Base-by-base conservation (phyloP, 768 basidiomycete genomes). In the Pleurotus pulmonarius region DNA sequence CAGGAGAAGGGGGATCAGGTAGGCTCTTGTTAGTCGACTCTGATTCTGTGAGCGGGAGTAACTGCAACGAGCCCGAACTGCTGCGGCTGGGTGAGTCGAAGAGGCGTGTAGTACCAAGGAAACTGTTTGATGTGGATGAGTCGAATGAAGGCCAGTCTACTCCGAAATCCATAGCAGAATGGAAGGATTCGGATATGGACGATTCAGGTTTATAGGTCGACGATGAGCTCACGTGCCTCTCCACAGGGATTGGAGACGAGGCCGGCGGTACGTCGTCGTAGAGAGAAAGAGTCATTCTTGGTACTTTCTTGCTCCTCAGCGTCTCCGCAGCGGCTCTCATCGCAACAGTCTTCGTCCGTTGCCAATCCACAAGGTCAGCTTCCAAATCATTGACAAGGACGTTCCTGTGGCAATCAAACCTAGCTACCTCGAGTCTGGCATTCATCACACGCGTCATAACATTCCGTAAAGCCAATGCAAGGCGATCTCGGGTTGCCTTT, bases 361-460 rank as follows among this genome's bases (percentile, higher is more conserved):
- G 79, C 82, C 87, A 87, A 47, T 85, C 82, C 34, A 77, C 76
- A 53, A 79, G 77, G 65, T 92, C 92, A 3, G 82, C 82, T 43
- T 78, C 75, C n/a, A 95, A 77, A 67, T 98, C 95, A 29, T 81
- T 75, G 8, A 76, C 73, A 46, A 98, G 80, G 9, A 95, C 81
- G 47, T 83, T 81, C 16, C 87, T 87, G 67, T 93, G 86, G 64
- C 91, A 90, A n/a, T 73, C 69, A 29, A 90, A 73, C 64, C 83
- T 88, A 61, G 83, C 83, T 47, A 90, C 72, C n/a, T 90, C 84
- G 51, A 96, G 73, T 46, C 92, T 83, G 47, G 85, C 72, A 59
- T 79, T 76, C 63, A 80, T 82, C 48, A 98, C 72, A 40, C 82
- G 79, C 64, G 81, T 86, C 6, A 88, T 83, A 11, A 88, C 73